Evolutionary conservation across 1,284 basidiomycete genomes (phyloP), one percentile per base, ranked within the genome.

Genomic region (Xanthoconium separans): DNA sequence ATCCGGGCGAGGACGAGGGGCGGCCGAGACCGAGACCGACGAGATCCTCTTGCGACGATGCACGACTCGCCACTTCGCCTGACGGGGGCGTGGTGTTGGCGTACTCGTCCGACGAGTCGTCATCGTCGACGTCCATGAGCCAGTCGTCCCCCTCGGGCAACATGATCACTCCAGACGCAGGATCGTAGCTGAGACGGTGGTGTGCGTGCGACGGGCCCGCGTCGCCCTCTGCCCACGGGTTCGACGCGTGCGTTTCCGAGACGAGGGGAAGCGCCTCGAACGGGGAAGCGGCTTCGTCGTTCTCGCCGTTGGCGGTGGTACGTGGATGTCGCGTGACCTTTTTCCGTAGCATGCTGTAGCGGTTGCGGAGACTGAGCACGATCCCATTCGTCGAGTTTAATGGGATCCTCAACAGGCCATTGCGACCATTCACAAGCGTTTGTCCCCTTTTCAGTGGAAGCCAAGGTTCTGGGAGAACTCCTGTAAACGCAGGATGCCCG

Each of bases 381-480:
- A 91, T 85, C 4, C 89, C 84, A 58, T 87, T 77, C 41, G 77
- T 80, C 9, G 68, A 58, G 53, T 80, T 77, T 44, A 72, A 68
- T 16, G 66, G 61, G 9, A 63, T 59, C n/a, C 73, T 68, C 37
- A 68, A 58, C 24, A 61, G 56, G 31, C 70, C 71, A 57, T 54
- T 50, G 64, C 72, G 57, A 52, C 79, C 69, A 65, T 89, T 81
- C 18, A 84, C 81, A 6, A 92, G 78, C 2, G 81, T 80, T 69
- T 91, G 83, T 2, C 87, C 84, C 65, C 87, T 91, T 75, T 89
- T 90, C 47, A 91, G 72, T 0, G 94, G 95, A 1, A 97, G 79
- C 94, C 94, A 97, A 0, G 94, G 94, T 57, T 88, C 84, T 0
- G 94, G 95, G 0, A 97, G 80, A 3, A 89, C 82, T 0, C 94